Conservation (phyloP, 371 early-diverging fungal species). For the Mortierella sp. region DNA sequence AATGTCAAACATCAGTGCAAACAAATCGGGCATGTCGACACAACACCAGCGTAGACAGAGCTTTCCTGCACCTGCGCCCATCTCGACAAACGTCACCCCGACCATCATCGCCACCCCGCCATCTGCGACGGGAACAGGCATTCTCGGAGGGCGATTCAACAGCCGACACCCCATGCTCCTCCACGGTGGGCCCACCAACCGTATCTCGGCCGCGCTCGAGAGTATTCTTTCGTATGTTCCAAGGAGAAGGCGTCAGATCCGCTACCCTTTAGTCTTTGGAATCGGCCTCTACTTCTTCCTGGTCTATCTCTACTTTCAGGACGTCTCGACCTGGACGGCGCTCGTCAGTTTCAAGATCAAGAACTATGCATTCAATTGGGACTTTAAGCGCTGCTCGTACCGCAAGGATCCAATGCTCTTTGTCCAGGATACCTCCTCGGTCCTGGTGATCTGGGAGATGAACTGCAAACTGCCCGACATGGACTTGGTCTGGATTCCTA, state of each 20-base stretch:
- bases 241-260: conserved; percentile 60
- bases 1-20: conserved; percentile 34
- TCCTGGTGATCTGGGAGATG: conserved; percentile 74
- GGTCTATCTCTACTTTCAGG: conserved; percentile 54
- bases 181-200: conserved; percentile 33
- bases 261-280: conserved; percentile 38
- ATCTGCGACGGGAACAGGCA: conserved; percentile 41
- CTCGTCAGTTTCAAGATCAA: conserved; percentile 65
- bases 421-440: conserved; percentile 64
- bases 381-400: conserved; percentile 63
- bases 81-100: conserved; percentile 44
- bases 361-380: conserved; percentile 66
- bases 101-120: conserved; percentile 57
- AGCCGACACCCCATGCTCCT: conserved; percentile 53
- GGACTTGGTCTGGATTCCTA: conserved; percentile 58
- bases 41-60: conserved; percentile 55
- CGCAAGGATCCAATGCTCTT: conserved; percentile 70
- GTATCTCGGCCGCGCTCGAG: conserved; percentile 26
- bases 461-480: conserved; percentile 66
- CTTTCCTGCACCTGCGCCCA: conserved; percentile 48
- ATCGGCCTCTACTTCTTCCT: conserved; percentile 50
- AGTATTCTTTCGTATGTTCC: conserved; percentile 29
- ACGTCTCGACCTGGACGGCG: conserved; percentile 55
- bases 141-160: conserved; percentile 33
- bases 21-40: conserved; percentile 40